These are phyloP conservation scores for Termitomyces titanicus DNA, from an alignment of 768 basidiomycete species.

Conservation along the genomic window DNA sequence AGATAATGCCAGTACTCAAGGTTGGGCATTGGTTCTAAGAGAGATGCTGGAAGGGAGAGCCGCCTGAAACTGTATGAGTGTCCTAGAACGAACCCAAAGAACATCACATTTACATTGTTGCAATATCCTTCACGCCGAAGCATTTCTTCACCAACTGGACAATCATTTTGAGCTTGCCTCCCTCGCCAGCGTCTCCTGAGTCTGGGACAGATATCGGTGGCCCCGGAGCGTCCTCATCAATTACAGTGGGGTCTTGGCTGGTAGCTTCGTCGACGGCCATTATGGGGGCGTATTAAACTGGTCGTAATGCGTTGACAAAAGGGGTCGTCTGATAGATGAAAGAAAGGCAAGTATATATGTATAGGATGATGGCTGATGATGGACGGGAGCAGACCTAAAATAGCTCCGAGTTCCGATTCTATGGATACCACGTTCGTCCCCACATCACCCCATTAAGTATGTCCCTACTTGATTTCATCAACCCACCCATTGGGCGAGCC, in stretches of 20 bases:
- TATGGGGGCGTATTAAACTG: slow-evolving; percentile 1
- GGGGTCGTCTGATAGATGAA: slow-evolving; percentile 1
- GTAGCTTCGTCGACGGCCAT: slow-evolving; percentile 14
- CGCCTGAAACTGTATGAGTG: slow-evolving; percentile 50
- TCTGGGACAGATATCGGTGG: slow-evolving; percentile 69
- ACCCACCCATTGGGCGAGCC: too few relatives aligned
- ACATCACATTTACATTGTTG: slow-evolving; percentile 69
- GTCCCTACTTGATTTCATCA: too few relatives aligned
- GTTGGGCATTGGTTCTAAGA: slow-evolving; percentile 93
- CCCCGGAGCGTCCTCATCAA: slow-evolving; percentile 50
- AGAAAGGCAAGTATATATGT: slow-evolving; percentile 3
- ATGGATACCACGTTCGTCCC: slow-evolving; percentile 3
- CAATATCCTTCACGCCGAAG: slow-evolving; percentile 93
- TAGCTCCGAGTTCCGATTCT: slow-evolving; percentile 3
- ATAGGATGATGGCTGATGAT: slow-evolving; percentile 6
- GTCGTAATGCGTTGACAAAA: neutral
- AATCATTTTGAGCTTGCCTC: slow-evolving; percentile 93
- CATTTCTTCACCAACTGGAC: slow-evolving; percentile 87
- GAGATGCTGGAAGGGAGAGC: slow-evolving; percentile 86
- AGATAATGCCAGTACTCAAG: slow-evolving; percentile 96
- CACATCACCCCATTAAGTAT: neutral
- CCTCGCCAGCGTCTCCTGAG: slow-evolving; percentile 70
- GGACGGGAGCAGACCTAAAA: slow-evolving; percentile 4
- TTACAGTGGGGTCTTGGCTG: neutral
- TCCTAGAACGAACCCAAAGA: neutral